Evolutionary conservation across 306 rosid genomes (phyloP).

Genomic region (Quercus ilex): DNA sequence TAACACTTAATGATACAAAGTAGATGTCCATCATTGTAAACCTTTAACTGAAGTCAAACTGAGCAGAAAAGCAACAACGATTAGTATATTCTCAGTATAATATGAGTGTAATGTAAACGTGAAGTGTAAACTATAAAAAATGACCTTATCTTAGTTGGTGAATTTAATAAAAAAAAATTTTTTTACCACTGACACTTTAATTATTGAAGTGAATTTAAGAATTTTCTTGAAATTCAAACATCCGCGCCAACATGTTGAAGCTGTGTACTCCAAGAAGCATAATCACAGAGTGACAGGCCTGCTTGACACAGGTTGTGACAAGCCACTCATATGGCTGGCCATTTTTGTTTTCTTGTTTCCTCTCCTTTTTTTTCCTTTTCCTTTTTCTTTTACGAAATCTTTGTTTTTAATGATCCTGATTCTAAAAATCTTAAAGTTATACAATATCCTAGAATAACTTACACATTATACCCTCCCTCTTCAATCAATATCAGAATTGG

Average conservation of each 20-base stretch:
- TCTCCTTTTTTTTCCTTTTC: neutral
- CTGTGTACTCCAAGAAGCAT: slow-evolving; percentile 15
- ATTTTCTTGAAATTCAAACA: slow-evolving; percentile 37
- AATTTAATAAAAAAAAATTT: too few species aligned
- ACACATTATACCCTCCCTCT: too few species aligned
- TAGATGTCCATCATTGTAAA: slow-evolving; percentile 45
- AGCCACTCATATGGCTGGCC: neutral
- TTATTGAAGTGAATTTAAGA: neutral
- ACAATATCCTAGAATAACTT: too few species aligned
- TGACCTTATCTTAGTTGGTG: too few species aligned
- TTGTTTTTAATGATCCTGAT: neutral
- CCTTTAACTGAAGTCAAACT: slow-evolving; percentile 66
- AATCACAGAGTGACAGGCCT: neutral
- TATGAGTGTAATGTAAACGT: neutral
- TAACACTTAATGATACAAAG: slow-evolving; percentile 59
- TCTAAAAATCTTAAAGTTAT: too few species aligned
- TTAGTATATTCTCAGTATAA: slow-evolving; percentile 46
- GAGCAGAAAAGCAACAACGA: slow-evolving; percentile 38
- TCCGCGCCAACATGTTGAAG: slow-evolving; percentile 33
- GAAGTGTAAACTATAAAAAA: too few species aligned
- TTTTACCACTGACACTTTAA: neutral
- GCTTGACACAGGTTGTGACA: neutral
- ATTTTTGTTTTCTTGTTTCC: neutral
- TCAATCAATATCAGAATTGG: too few species aligned
- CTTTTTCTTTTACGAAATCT: neutral